Percentiles rank a stretch among this genome's conserved stretches.
phyloP scores from a whole-genome alignment of 2,329 filamentous ascomycete species.

The Nemania sp. region DNA sequence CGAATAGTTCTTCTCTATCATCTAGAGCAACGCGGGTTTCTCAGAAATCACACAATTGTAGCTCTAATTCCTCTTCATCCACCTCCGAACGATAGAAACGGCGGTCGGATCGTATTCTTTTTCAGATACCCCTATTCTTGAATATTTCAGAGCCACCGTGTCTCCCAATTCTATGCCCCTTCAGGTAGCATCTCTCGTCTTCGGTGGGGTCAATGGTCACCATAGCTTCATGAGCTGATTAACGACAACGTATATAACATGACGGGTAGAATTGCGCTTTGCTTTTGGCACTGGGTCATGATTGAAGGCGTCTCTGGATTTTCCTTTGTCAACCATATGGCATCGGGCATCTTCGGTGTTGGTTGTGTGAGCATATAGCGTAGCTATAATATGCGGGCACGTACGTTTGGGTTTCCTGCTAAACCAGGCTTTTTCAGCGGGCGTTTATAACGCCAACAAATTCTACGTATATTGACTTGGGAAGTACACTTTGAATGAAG shows the following conservation, averaged over 20 bases:
- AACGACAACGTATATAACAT: conserved; percentile 33
- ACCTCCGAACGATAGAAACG: conserved; percentile 53
- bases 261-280: conserved; percentile 21
- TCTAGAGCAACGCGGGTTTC: conserved; percentile 39
- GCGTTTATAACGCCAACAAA: conserved; percentile 9
- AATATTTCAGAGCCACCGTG: conserved; percentile 47
- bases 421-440: conserved; percentile 4
- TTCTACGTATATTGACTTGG: conserved; percentile 29
- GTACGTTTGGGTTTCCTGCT: conserved; percentile 13
- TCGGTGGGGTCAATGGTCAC: conserved; percentile 36
- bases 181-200: conserved; percentile 36
- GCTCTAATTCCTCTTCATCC: conserved; percentile 46
- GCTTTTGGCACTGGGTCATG: conserved; percentile 31
- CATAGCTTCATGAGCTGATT: conserved; percentile 23
- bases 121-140: conserved; percentile 48
- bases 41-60: conserved; percentile 43
- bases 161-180: conserved; percentile 42
- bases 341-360: conserved; percentile 36
- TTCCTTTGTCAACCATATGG: conserved; percentile 24
- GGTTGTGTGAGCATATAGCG: conserved; percentile 21
- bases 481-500: conserved; percentile 27
- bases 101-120: conserved; percentile 49
- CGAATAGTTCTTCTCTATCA: conserved; percentile 43
- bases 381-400: conserved; percentile 10
- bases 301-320: conserved; percentile 36